Conservation (phyloP, 805 yeast genomes). For the Brettanomyces bruxellensis region DNA sequence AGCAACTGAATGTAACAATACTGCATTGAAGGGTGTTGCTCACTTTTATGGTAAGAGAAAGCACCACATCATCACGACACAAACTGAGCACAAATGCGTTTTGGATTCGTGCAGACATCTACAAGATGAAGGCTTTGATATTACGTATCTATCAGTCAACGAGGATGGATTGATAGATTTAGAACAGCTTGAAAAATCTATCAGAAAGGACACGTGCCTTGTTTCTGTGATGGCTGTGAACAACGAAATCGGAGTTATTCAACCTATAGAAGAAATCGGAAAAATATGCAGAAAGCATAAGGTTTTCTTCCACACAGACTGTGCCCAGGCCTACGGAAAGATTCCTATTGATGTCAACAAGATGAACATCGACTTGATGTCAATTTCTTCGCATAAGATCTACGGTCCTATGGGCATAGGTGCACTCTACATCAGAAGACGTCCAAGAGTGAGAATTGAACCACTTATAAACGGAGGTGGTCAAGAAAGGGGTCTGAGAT, state of each 20-base stretch:
- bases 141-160: slow-evolving; percentile 83
- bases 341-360: slow-evolving; percentile 87
- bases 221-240: slow-evolving; percentile 96
- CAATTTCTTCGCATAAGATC: slow-evolving; percentile 91
- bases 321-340: slow-evolving; percentile 96
- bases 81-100: slow-evolving; percentile 99
- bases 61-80: slow-evolving; percentile 89
- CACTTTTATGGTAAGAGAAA: slow-evolving; percentile 85
- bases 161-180: slow-evolving; percentile 72
- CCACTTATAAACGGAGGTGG: slow-evolving; percentile 97
- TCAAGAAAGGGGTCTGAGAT: slow-evolving; percentile 95
- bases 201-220: slow-evolving; percentile 82
- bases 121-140: slow-evolving; percentile 95
- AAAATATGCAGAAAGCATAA: slow-evolving; percentile 75
- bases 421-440: slow-evolving; percentile 89
- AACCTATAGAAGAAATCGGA: slow-evolving; percentile 93
- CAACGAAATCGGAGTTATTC: slow-evolving; percentile 96
- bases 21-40: slow-evolving; percentile 93
- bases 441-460: slow-evolving; percentile 95
- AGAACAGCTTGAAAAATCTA: slow-evolving; percentile 70
- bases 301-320: slow-evolving; percentile 95
- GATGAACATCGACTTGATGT: slow-evolving; percentile 85
- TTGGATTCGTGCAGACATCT: slow-evolving; percentile 89
- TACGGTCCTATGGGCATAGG: slow-evolving; percentile 99
- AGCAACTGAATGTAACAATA: slow-evolving; percentile 95